Percentiles rank a stretch among this genome's conserved stretches.
Evolutionary conservation across 2,329 filamentous ascomycete species (phyloP).

Genomic region (Nemania abortiva): DNA sequence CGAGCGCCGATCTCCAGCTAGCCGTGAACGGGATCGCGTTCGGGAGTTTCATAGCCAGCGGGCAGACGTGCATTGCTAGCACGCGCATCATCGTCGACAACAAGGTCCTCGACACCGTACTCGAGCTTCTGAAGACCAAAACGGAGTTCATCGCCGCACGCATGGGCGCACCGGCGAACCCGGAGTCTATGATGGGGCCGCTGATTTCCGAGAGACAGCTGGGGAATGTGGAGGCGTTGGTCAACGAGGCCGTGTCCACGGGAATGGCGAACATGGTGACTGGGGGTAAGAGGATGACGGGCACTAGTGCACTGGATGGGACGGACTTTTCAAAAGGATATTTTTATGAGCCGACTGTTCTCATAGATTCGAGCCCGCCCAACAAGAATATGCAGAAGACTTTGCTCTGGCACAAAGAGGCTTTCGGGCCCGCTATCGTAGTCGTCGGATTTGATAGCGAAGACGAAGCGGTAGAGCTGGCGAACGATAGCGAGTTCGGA

Average conservation of each 20-base stretch:
- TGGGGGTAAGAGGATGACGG: slow-evolving; percentile 63
- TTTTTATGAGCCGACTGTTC: slow-evolving; percentile 84
- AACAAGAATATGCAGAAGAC: slow-evolving; percentile 73
- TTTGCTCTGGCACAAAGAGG: slow-evolving; percentile 82
- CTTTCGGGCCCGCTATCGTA: slow-evolving; percentile 84
- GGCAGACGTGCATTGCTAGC: slow-evolving; percentile 74
- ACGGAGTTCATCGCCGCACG: slow-evolving; percentile 65
- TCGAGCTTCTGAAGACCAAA: slow-evolving; percentile 73
- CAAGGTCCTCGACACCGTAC: slow-evolving; percentile 72
- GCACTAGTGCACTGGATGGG: slow-evolving; percentile 62
- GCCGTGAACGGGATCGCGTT: slow-evolving; percentile 77
- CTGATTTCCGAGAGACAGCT: slow-evolving; percentile 73
- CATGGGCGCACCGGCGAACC: slow-evolving; percentile 69
- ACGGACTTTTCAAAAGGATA: slow-evolving; percentile 70
- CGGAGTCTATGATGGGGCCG: slow-evolving; percentile 72
- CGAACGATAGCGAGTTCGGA: slow-evolving; percentile 81
- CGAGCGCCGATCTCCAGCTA: slow-evolving; percentile 72
- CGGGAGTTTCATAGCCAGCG: slow-evolving; percentile 67
- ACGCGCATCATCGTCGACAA: slow-evolving; percentile 82
- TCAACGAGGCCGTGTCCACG: slow-evolving; percentile 70
- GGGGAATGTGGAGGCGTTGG: slow-evolving; percentile 74
- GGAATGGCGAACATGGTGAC: slow-evolving; percentile 53
- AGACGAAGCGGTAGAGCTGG: slow-evolving; percentile 75
- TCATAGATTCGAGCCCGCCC: slow-evolving; percentile 61
- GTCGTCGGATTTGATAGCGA: slow-evolving; percentile 81